These are phyloP conservation scores for Hemerocallis citrina DNA, from an alignment of 106 monocot genomes.

Conservation along the genomic window DNA sequence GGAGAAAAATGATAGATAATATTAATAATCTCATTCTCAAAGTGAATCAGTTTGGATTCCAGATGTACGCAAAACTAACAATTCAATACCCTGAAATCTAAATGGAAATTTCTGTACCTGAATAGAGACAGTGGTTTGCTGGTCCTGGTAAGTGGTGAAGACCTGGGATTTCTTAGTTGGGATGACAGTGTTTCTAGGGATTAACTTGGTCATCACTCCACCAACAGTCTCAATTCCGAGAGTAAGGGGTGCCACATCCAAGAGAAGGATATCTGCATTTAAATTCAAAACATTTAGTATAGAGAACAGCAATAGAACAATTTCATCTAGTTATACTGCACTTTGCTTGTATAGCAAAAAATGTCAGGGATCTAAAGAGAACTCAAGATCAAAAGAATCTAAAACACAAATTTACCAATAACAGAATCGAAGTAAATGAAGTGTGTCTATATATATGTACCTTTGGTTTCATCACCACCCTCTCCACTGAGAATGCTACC, in stretches of 20 bases:
- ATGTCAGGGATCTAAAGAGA: too few relatives aligned
- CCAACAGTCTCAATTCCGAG: conserved; percentile 25
- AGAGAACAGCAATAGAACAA: neutral
- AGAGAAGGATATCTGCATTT: conserved; percentile 21
- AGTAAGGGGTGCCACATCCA: conserved; percentile 28
- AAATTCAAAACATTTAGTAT: neutral
- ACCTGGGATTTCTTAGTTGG: conserved; percentile 33
- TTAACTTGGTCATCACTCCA: conserved; percentile 30
- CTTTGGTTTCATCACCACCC: conserved; percentile 32
- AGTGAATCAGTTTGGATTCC: too few relatives aligned
- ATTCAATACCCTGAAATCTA: too few relatives aligned
- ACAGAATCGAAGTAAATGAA: neutral
- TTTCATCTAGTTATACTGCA: too few relatives aligned
- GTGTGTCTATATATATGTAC: too few relatives aligned
- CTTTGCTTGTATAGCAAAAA: too few relatives aligned
- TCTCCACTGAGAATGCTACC: conserved; percentile 32
- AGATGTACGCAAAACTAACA: too few relatives aligned
- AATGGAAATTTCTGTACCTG: conserved; percentile 8
- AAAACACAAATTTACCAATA: too few relatives aligned
- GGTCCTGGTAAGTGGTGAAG: conserved; percentile 33
- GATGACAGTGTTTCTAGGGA: conserved; percentile 27
- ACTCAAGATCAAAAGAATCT: too few relatives aligned
- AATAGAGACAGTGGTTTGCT: conserved; percentile 23
- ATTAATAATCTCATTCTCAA: neutral
- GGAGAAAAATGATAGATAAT: too few relatives aligned